Percentiles rank a stretch among this genome's conserved stretches.
phyloP scores from a whole-genome alignment of 139 green algal species.

The Edaphochlamys debaryana region DNA sequence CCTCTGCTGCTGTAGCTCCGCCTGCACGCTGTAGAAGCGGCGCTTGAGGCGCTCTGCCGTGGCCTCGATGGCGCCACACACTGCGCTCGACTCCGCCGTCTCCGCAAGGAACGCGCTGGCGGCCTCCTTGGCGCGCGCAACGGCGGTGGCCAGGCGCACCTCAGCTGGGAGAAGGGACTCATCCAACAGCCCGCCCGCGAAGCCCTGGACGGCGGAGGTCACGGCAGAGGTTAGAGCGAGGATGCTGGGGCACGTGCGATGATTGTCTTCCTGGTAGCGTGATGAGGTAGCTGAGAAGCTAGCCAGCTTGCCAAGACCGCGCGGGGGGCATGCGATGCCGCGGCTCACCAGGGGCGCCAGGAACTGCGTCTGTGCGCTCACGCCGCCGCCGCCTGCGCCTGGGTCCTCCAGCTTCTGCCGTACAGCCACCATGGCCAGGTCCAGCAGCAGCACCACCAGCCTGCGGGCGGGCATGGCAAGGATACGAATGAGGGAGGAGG shows the following conservation, averaged over 20 bases:
- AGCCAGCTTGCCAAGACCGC: too few species aligned
- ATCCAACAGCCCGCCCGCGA: constrained; percentile 7
- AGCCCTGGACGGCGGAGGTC: background rate
- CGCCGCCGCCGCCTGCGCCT: background rate
- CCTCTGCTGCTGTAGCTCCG: background rate
- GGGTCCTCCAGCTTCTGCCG: constrained; percentile 8
- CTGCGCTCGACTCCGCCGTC: background rate
- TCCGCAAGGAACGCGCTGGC: background rate
- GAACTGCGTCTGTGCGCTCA: background rate
- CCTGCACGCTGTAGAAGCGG: constrained; percentile 7
- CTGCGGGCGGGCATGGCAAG: background rate
- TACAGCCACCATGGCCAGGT: constrained; percentile 35
- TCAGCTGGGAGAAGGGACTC: background rate
- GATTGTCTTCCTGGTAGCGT: too few species aligned
- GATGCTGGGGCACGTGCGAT: too few species aligned
- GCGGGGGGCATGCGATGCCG: too few species aligned
- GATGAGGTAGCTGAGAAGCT: too few species aligned
- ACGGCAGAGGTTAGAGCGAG: too few species aligned
- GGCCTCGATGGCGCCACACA: background rate
- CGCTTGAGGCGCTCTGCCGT: background rate
- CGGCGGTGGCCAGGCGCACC: background rate
- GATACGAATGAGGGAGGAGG: too few species aligned
- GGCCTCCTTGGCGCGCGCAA: background rate
- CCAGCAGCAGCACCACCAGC: constrained; percentile 13
- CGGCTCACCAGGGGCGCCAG: background rate